Evolutionary conservation across 2,329 filamentous ascomycete species (phyloP).

Genomic region (Sporothrix protearum): DNA sequence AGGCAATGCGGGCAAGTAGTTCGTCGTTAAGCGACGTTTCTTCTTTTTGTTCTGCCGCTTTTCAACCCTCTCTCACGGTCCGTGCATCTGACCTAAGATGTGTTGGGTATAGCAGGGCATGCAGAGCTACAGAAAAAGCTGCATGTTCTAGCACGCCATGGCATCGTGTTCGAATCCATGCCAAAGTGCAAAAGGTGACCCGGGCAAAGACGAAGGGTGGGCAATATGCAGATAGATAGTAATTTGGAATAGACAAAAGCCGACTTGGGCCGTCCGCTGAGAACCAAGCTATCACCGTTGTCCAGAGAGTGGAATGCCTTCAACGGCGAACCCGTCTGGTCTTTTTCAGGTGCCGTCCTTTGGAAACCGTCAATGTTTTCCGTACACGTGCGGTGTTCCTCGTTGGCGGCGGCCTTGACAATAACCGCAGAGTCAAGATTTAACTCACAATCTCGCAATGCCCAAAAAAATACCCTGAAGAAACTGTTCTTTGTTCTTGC

Average conservation of each 20-base stretch:
- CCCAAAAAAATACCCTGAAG: too few relatives aligned
- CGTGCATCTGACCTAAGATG: conserved; percentile 4
- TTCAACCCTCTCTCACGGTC: neutral
- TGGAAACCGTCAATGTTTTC: neutral
- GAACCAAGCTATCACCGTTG: neutral
- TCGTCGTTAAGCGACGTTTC: neutral
- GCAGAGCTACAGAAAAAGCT: conserved; percentile 7
- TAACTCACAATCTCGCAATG: too few relatives aligned
- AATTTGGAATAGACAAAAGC: neutral
- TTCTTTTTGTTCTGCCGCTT: neutral
- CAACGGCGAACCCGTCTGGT: neutral
- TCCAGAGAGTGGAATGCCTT: neutral
- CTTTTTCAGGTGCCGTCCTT: neutral
- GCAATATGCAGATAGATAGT: neutral
- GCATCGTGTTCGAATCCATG: neutral
- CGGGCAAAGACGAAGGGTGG: neutral
- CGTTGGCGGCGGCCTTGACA: too few relatives aligned
- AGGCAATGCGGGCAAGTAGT: neutral
- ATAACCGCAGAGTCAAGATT: too few relatives aligned
- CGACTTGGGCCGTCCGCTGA: neutral
- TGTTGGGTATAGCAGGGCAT: neutral
- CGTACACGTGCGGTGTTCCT: conserved; percentile 2
- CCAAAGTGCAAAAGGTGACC: neutral
- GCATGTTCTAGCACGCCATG: neutral
- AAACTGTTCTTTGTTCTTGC: neutral